Evolutionary conservation across 2,329 filamentous ascomycete species (phyloP).

Genomic region (Geosmithia morbida): DNA sequence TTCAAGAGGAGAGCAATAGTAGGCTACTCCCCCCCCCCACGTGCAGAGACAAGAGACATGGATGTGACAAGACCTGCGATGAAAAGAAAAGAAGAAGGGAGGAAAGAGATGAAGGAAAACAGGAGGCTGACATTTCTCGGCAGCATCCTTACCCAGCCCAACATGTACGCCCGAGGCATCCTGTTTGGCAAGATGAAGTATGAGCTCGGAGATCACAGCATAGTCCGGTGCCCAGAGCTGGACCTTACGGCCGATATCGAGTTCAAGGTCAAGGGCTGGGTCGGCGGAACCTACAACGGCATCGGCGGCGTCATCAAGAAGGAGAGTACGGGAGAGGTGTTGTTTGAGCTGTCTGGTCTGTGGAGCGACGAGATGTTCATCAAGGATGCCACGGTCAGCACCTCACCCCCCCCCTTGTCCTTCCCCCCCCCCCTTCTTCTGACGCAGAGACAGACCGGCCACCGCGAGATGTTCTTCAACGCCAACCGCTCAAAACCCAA

Average conservation of each 20-base stretch:
- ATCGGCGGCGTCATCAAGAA: conserved; percentile 87
- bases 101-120: neutral
- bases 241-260: conserved; percentile 83
- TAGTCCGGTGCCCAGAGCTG: conserved; percentile 79
- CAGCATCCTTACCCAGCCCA: conserved; percentile 88
- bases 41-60: neutral
- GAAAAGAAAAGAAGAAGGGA: neutral
- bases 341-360: conserved; percentile 84
- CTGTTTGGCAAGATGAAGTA: conserved; percentile 99
- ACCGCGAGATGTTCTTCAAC: conserved; percentile 83
- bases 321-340: conserved; percentile 67
- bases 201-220: conserved; percentile 91
- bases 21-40: conserved; percentile 19
- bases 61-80: neutral
- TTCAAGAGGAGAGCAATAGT: conserved; percentile 74
- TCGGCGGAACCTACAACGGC: conserved; percentile 89
- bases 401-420: neutral
- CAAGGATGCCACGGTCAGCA: conserved; percentile 60
- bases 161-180: conserved; percentile 97
- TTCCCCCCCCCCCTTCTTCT: neutral
- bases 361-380: conserved; percentile 96
- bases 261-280: conserved; percentile 98
- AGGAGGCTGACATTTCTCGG: conserved; percentile 3
- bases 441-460: conserved; percentile 50
- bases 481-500: conserved; percentile 66